These are phyloP conservation scores for Tolypocladium amazonense DNA, from an alignment of 2,329 filamentous ascomycete species.

Conservation along the genomic window DNA sequence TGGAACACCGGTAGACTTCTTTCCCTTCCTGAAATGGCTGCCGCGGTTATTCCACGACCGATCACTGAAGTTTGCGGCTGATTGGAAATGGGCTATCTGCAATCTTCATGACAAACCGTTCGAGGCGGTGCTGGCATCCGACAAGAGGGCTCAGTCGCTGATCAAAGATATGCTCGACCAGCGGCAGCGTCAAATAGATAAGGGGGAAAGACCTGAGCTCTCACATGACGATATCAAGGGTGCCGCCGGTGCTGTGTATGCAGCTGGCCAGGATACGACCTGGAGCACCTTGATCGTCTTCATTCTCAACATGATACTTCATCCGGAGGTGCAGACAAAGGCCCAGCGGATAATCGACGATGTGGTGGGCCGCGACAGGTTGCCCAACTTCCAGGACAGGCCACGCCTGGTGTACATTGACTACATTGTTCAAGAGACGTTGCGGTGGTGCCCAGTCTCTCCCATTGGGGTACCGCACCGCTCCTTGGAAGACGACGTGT, in stretches of 20 bases:
- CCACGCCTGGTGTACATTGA: slow-evolving; percentile 31
- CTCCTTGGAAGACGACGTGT: slow-evolving; percentile 42
- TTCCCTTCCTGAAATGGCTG: slow-evolving; percentile 32
- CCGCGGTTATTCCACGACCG: slow-evolving; percentile 24
- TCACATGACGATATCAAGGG: slow-evolving; percentile 36
- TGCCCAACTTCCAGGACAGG: slow-evolving; percentile 36
- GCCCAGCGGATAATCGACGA: slow-evolving; percentile 34
- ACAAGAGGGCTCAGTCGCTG: slow-evolving; percentile 18
- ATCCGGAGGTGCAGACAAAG: slow-evolving; percentile 33
- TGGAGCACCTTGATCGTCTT: slow-evolving; percentile 31
- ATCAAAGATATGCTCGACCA: slow-evolving; percentile 15
- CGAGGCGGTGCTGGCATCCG: slow-evolving; percentile 19
- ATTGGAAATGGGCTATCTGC: slow-evolving; percentile 22
- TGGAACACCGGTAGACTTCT: slow-evolving; percentile 33
- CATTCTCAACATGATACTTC: slow-evolving; percentile 31
- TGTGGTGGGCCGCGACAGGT: slow-evolving; percentile 30
- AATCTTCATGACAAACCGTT: slow-evolving; percentile 34
- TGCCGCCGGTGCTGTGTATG: slow-evolving; percentile 35
- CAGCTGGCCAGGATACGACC: slow-evolving; percentile 35
- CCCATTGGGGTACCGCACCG: slow-evolving; percentile 44
- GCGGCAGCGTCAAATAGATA: slow-evolving; percentile 11
- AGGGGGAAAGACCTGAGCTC: slow-evolving; percentile 19
- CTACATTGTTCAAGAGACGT: slow-evolving; percentile 33
- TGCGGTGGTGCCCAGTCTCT: slow-evolving; percentile 32
- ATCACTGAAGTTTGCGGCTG: slow-evolving; percentile 16